Percentiles rank a stretch among this genome's conserved stretches.
phyloP scores from a whole-genome alignment of 1,284 basidiomycete genomes.

The Pseudozyma tsukubaensis region DNA sequence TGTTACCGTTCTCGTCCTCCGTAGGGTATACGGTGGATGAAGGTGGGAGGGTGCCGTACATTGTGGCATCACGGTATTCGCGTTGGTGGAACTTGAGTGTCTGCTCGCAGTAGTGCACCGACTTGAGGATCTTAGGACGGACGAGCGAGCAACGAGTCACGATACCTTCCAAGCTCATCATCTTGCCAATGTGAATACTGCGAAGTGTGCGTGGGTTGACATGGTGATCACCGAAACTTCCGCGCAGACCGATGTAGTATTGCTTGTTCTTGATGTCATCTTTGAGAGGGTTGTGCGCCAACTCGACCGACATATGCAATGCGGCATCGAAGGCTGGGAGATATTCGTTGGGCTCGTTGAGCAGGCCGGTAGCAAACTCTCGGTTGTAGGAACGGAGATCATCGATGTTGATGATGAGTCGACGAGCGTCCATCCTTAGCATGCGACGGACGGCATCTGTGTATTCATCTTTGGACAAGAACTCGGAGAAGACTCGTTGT shows the following conservation, averaged over 20 bases:
- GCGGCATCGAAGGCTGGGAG: slow-evolving; percentile 93
- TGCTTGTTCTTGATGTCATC: slow-evolving; percentile 81
- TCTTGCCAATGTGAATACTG: slow-evolving; percentile 88
- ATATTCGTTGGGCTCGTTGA: slow-evolving; percentile 88
- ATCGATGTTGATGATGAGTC: slow-evolving; percentile 95
- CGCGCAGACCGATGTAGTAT: slow-evolving; percentile 86
- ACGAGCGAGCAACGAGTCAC: slow-evolving; percentile 97
- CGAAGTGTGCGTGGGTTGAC: slow-evolving; percentile 93
- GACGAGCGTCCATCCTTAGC: slow-evolving; percentile 84
- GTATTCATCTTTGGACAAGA: slow-evolving; percentile 80
- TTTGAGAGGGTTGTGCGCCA: slow-evolving; percentile 82
- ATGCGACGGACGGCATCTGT: slow-evolving; percentile 85
- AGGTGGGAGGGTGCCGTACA: slow-evolving; percentile 77
- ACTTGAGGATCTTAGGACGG: slow-evolving; percentile 96
- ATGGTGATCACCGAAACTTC: slow-evolving; percentile 99
- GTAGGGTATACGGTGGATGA: slow-evolving; percentile 76
- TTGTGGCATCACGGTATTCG: slow-evolving; percentile 93
- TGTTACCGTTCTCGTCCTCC: slow-evolving; percentile 87
- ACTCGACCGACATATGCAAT: slow-evolving; percentile 79
- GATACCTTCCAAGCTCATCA: slow-evolving; percentile 98
- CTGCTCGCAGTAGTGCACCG: slow-evolving; percentile 91
- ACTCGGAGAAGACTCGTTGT: slow-evolving; percentile 82
- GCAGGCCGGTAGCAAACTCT: slow-evolving; percentile 73
- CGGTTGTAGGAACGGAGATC: slow-evolving; percentile 94
- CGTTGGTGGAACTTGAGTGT: slow-evolving; percentile 87